Evolutionary conservation across 2,329 filamentous ascomycete species (phyloP).

Genomic region (Cladophialophora carrionii): DNA sequence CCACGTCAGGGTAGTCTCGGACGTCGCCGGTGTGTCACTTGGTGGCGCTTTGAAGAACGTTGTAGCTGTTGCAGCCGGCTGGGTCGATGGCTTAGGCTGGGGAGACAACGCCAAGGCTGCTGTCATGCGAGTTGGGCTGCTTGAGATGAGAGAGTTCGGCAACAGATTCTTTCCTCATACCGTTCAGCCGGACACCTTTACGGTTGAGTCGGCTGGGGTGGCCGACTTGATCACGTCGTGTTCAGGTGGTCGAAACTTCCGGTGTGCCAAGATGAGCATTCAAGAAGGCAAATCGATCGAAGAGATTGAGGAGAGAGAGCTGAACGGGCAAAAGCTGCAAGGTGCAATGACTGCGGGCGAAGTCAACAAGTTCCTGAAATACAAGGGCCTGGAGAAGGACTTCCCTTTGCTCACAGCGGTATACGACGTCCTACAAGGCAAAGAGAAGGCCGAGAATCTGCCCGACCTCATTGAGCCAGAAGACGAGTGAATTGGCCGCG

Average conservation of each 20-base stretch:
- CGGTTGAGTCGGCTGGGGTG: conserved; percentile 93
- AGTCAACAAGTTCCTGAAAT: conserved; percentile 85
- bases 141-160: conserved; percentile 96
- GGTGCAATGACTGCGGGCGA: conserved; percentile 90
- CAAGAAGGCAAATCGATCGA: conserved; percentile 77
- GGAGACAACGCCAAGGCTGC: conserved; percentile 99
- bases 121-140: conserved; percentile 90
- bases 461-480: conserved; percentile 65
- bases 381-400: conserved; percentile 73
- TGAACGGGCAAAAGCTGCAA: conserved; percentile 97
- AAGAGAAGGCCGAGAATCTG: conserved; percentile 77
- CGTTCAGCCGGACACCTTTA: conserved; percentile 82
- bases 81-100: conserved; percentile 94
- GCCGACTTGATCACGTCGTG: conserved; percentile 95
- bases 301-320: conserved; percentile 83
- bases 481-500: conserved; percentile 32
- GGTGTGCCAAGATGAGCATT: conserved; percentile 86
- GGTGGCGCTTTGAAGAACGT: conserved; percentile 96
- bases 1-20: conserved; percentile 88
- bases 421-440: conserved; percentile 76
- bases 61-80: conserved; percentile 89
- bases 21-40: conserved; percentile 95
- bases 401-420: conserved; percentile 95
- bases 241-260: conserved; percentile 88
- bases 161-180: conserved; percentile 88